Evolutionary conservation across 2,329 filamentous ascomycete genomes (phyloP).

Genomic region (Claviceps purpurea): DNA sequence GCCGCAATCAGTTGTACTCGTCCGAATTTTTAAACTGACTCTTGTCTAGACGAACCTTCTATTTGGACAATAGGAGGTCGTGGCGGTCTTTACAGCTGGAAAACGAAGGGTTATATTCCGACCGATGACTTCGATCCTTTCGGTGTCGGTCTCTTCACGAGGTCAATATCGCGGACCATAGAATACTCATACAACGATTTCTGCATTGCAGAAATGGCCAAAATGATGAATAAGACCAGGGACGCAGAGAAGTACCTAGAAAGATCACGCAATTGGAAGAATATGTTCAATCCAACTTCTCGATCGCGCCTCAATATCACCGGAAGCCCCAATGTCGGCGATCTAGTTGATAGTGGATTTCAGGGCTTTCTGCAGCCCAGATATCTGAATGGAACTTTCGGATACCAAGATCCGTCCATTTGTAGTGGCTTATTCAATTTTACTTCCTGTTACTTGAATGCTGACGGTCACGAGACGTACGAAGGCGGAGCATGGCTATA

Average conservation of each 20-base stretch:
- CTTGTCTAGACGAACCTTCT: constrained; percentile 27
- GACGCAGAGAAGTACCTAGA: constrained; percentile 46
- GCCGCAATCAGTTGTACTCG: constrained; percentile 13
- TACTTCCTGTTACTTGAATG: constrained; percentile 21
- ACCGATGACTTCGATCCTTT: constrained; percentile 50
- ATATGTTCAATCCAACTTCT: constrained; percentile 38
- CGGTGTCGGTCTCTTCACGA: constrained; percentile 51
- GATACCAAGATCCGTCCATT: constrained; percentile 46
- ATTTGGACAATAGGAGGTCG: constrained; percentile 59
- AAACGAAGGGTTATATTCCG: constrained; percentile 58
- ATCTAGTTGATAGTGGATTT: constrained; percentile 5
- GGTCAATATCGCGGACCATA: constrained; percentile 59
- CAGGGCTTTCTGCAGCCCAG: constrained; percentile 58
- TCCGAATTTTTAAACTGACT: neutral
- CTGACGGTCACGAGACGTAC: constrained; percentile 36
- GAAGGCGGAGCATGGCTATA: constrained; percentile 62
- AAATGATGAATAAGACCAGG: constrained; percentile 36
- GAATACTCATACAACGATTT: constrained; percentile 76
- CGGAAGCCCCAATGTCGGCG: neutral
- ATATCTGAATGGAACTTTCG: constrained; percentile 51
- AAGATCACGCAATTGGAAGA: constrained; percentile 55
- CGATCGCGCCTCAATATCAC: constrained; percentile 10
- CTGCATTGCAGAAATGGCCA: constrained; percentile 50
- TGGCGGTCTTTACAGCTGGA: constrained; percentile 60
- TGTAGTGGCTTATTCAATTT: constrained; percentile 30